Percentiles rank a stretch among this genome's conserved stretches.
These are phyloP conservation scores for Fraxinus americana DNA, from an alignment of 257 asterid genomes.

Conservation along the genomic window DNA sequence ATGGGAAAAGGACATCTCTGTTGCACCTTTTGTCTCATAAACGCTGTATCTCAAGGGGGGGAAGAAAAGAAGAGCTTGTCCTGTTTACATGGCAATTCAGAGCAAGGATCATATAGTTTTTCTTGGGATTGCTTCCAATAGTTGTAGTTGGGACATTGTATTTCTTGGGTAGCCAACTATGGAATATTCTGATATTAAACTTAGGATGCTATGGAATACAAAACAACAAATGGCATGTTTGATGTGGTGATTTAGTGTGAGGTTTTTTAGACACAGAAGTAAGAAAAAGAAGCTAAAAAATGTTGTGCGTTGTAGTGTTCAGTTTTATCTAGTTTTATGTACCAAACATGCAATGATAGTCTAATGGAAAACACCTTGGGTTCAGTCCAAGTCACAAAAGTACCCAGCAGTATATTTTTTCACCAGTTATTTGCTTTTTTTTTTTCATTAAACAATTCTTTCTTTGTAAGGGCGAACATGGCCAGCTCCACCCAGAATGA, in stretches of 20 bases:
- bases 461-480: too few species aligned
- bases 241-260: background rate
- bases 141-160: background rate
- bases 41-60: background rate
- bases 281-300: background rate
- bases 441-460: too few species aligned
- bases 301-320: background rate
- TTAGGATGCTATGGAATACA: background rate
- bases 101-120: background rate
- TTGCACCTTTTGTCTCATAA: background rate
- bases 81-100: background rate
- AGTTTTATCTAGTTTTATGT: background rate
- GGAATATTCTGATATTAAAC: background rate
- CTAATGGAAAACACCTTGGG: background rate
- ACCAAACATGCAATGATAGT: background rate
- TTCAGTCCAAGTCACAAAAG: background rate
- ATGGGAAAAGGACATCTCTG: background rate
- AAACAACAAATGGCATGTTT: background rate
- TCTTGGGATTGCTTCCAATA: background rate
- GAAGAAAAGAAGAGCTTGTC: too few species aligned
- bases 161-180: background rate
- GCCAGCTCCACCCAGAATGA: background rate
- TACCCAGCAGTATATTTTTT: background rate
- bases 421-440: background rate
- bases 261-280: background rate